phyloP scores from a whole-genome alignment of 2,329 filamentous ascomycete species.

The Clarireedia hainanense region DNA sequence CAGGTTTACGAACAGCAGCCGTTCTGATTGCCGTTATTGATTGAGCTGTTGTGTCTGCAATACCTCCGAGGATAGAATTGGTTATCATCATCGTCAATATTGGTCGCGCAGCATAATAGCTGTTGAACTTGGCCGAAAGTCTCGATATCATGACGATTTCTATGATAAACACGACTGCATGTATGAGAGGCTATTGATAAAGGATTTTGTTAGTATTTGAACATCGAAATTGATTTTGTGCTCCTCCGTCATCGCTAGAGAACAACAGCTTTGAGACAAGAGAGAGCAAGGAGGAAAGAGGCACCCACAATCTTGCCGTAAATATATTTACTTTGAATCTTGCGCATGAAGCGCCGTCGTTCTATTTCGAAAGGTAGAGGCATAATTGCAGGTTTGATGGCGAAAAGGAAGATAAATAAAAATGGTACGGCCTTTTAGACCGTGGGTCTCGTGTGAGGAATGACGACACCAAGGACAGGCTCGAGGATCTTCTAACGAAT shows the following conservation, averaged over 20 bases:
- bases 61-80: constrained; percentile 89
- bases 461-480: constrained; percentile 8
- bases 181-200: constrained; percentile 66
- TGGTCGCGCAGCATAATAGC: constrained; percentile 89
- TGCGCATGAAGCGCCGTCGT: constrained; percentile 53
- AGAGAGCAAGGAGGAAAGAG: background rate
- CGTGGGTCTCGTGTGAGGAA: background rate
- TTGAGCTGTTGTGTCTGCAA: constrained; percentile 94
- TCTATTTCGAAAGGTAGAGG: constrained; percentile 44
- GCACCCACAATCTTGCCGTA: constrained; percentile 63
- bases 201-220: constrained; percentile 6
- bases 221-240: background rate
- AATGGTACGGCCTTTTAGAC: background rate
- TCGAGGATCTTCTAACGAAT: background rate
- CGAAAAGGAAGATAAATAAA: background rate
- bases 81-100: constrained; percentile 99
- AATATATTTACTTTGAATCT: constrained; percentile 64
- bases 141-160: constrained; percentile 82
- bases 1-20: constrained; percentile 55
- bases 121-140: constrained; percentile 80
- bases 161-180: constrained; percentile 75
- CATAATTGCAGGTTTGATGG: constrained; percentile 35
- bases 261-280: background rate
- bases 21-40: constrained; percentile 77
- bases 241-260: background rate